A percentile compares a stretch with the other conserved stretches of the same genome.
phyloP scores from a whole-genome alignment of 169 alveolate species.

The Sarcocystis neurona region DNA sequence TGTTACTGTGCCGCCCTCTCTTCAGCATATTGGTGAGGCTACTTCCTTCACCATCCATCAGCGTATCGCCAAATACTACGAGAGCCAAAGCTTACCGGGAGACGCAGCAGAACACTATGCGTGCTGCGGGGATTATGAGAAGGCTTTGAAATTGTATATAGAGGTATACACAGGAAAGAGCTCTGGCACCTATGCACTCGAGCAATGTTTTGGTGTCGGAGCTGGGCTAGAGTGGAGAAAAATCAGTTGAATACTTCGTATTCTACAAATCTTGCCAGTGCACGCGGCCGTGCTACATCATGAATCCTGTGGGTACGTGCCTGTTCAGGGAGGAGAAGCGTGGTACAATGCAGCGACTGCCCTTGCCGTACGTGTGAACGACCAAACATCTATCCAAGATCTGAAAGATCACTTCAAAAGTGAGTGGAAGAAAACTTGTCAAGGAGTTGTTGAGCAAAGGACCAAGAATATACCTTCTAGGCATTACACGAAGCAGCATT shows the following conservation, averaged over 20 bases:
- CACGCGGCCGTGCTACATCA: no score
- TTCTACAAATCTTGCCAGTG: not conserved
- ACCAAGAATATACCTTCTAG: no score
- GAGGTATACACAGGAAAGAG: not conserved
- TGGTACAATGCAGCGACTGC: constrained; percentile 11
- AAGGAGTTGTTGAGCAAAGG: no score
- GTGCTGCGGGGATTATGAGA: not conserved
- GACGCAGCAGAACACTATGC: constrained; percentile 26
- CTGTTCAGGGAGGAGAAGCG: not conserved
- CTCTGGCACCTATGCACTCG: not conserved
- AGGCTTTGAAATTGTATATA: not conserved
- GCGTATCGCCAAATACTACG: constrained; percentile 5
- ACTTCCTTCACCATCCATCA: not conserved
- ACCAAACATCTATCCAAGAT: not conserved
- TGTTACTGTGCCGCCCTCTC: not conserved
- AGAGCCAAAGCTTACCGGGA: not conserved
- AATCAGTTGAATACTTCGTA: no score
- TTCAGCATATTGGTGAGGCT: not conserved
- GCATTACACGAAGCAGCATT: no score
- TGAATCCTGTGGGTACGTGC: no score
- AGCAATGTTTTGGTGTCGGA: not conserved
- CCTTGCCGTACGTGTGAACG: not conserved
- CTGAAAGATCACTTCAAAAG: not conserved
- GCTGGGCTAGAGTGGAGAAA: not conserved
- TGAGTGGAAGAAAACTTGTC: no score